Evolutionary conservation across 768 basidiomycete genomes (phyloP), one percentile per base, ranked within the genome.

Genomic region (Pleurotus giganteus): DNA sequence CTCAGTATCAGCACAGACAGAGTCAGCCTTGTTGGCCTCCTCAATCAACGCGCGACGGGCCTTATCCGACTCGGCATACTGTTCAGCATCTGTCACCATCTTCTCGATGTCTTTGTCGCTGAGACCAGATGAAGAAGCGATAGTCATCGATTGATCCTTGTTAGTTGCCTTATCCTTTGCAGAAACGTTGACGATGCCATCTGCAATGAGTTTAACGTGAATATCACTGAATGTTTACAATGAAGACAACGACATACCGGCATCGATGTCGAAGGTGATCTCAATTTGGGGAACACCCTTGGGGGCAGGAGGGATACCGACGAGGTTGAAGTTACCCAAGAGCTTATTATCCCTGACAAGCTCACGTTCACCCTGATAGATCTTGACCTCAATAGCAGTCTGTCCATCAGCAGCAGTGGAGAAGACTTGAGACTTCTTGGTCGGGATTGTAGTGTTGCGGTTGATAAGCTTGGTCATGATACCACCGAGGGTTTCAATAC

Each of bases 401-500:
- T 99, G 97, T 50, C 97, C 96, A 58, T 99, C 97, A 34, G 96
- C 96, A 36, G 97, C 96, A 13, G 97, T 99, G 3, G 96, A 98
- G 83, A 99, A 98, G 41, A 89, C 90, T 71, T 98, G 96, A 0
- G 93, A 94, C 83, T 99, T 99, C 83, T 99, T 99, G 62, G 96
- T 98, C 4, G 97, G 97, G 73, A 98, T 98, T 55, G 97, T 98
- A 9, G 97, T 99, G 79, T 99, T 99, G 57, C 97, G 89, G 67
- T 81, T 88, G 74, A 99, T 99, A 41, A 99, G 84, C 74, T 98
- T 96, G 61, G 96, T 98, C 93, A 99, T 98, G 74, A 99, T 98
- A 66, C 97, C 97, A 61, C 97, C 95, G 59, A 98, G 92, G 9
- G 96, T 98, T 76, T 97, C 94, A 53, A 94, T 94, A 76, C 85